Base-by-base conservation (phyloP, 2,329 filamentous ascomycete species). In the Xylaria sp. region DNA sequence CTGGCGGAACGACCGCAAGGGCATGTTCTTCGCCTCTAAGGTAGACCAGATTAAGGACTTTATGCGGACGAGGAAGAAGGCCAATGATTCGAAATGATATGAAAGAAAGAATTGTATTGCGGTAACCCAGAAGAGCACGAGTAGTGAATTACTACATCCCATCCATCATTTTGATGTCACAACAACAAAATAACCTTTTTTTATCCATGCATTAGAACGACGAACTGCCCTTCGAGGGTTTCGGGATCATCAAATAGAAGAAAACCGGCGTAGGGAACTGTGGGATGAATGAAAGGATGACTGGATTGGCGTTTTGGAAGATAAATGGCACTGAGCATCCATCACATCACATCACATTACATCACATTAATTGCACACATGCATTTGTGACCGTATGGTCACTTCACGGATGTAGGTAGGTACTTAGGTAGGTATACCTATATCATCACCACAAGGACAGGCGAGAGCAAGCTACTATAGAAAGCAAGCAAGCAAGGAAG, bases 11-110 rank as follows among this genome's bases (percentile, higher is more conserved):
- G 92, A 97, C 77, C 84, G 85, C 63, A 91, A 90, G 79, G 88
- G 91, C 71, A 91, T 92, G 85, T 97, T 99, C 81, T 99, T 99
- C 79, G 94, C 97, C 7, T 97, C 89, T 68, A 91, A 94, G 77
- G 89, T 96, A 76, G 94, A 98, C 79, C 94, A 97, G 83, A 91
- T 99, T 71, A 87, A 90, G 68, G 90, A 91, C 69, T 98, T 92
- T 79, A 85, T 97, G 72, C 91, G 90, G 77, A 75, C 73, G 3
- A 70, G 75, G 0, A 75, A 72, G 52, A 78, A 78, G 66, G 74
- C 75, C 2, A 75, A 74, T n/a, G 74, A 74, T 67, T 67, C 70
- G 3, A 74, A 71, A 49, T 71, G 41, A 63, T 2, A 4, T n/a
- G 41, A 20, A 25, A 10, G 15, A 23, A 33, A 10, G 15, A 23